Conservation (phyloP, 2,329 filamentous ascomycete genomes). For the Phialocephala subalpina region DNA sequence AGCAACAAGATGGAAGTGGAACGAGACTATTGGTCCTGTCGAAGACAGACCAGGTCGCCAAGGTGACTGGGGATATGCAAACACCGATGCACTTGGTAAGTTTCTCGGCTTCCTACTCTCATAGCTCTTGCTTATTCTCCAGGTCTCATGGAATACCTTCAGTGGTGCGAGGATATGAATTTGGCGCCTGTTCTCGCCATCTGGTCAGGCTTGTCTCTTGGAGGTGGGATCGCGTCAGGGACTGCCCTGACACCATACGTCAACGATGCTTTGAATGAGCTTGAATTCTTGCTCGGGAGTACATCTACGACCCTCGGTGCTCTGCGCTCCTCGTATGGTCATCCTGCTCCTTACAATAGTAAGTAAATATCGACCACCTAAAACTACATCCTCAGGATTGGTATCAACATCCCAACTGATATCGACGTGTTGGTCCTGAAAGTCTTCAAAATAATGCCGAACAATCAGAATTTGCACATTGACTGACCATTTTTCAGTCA, state of each 20-base stretch:
- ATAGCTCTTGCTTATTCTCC: background rate
- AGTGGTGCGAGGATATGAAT: slow-evolving; percentile 54
- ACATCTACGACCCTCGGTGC: slow-evolving; percentile 52
- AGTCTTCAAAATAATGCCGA: no score
- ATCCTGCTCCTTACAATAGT: slow-evolving; percentile 53
- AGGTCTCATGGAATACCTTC: slow-evolving; percentile 27
- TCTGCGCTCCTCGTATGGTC: slow-evolving; percentile 54
- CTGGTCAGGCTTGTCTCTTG: slow-evolving; percentile 54
- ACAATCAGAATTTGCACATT: no score
- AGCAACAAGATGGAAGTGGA: no score
- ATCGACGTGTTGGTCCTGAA: no score
- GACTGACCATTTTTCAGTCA: slow-evolving; percentile 40
- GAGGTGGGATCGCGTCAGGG: slow-evolving; percentile 48
- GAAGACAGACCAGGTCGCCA: slow-evolving; percentile 43
- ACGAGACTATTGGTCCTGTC: slow-evolving; percentile 44
- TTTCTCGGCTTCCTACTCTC: slow-evolving; percentile 47
- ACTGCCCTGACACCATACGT: slow-evolving; percentile 52
- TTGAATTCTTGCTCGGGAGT: slow-evolving; percentile 59
- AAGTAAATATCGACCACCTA: background rate
- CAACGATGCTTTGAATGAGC: slow-evolving; percentile 56
- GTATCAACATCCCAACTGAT: no score
- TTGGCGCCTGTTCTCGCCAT: slow-evolving; percentile 55
- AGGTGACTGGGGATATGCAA: slow-evolving; percentile 51
- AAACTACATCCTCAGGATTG: no score
- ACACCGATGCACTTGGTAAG: slow-evolving; percentile 56